Evolutionary conservation across 2,329 filamentous ascomycete genomes (phyloP).

Genomic region (Colletotrichum theobromicola): DNA sequence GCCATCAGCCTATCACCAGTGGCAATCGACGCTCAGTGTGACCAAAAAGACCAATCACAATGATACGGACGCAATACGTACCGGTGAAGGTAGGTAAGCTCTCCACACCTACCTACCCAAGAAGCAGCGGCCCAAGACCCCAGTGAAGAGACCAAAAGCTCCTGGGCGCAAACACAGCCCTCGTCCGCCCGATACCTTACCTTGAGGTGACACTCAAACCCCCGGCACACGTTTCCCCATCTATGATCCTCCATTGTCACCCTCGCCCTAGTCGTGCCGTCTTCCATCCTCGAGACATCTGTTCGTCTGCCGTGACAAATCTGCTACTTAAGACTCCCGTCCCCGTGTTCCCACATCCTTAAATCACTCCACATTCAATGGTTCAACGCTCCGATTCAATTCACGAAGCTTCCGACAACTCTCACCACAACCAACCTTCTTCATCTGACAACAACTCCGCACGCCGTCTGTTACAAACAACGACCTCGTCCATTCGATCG

Average conservation of each 20-base stretch:
- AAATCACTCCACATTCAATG: neutral
- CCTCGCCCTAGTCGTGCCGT: neutral
- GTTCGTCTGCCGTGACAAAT: neutral
- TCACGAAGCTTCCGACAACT: neutral
- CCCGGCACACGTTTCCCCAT: neutral
- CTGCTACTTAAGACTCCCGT: conserved; percentile 15
- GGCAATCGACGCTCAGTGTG: neutral
- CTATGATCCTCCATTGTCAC: conserved; percentile 1
- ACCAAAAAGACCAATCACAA: neutral
- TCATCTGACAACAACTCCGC: conserved; percentile 23
- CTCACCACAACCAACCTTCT: neutral
- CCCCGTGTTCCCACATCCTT: neutral
- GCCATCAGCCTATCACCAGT: neutral
- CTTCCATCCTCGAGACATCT: conserved; percentile 6
- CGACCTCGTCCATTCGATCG: neutral
- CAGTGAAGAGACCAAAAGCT: neutral
- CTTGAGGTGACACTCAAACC: neutral
- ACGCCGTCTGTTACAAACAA: conserved; percentile 4
- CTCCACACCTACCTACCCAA: neutral
- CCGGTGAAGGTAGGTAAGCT: neutral
- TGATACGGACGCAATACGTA: neutral
- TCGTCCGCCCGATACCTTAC: neutral
- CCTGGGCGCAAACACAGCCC: conserved; percentile 19
- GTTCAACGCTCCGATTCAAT: neutral
- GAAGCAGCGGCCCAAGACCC: neutral